These are phyloP conservation scores for Exophiala mesophila DNA, from an alignment of 2,329 filamentous ascomycete genomes.

Conservation along the genomic window DNA sequence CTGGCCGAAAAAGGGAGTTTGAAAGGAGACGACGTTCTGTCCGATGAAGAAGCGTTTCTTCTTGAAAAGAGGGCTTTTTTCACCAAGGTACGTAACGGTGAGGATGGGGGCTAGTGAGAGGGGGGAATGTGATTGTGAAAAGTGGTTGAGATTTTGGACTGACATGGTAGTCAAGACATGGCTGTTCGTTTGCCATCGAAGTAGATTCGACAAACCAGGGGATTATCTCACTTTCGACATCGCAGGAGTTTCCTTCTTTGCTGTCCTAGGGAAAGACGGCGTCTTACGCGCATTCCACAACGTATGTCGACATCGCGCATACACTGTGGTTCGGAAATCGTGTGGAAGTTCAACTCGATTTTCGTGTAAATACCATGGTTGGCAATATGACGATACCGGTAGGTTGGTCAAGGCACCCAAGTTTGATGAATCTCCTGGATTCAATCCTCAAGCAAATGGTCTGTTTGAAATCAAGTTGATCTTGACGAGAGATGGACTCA, in stretches of 20 bases:
- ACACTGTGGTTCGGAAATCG: slow-evolving; percentile 51
- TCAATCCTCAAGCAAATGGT: slow-evolving; percentile 53
- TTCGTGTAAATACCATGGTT: slow-evolving; percentile 59
- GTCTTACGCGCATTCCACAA: slow-evolving; percentile 59
- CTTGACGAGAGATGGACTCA: slow-evolving; percentile 17
- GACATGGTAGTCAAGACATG: slow-evolving; percentile 25
- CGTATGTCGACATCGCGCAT: slow-evolving; percentile 58
- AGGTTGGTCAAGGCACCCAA: slow-evolving; percentile 57
- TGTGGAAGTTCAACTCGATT: slow-evolving; percentile 46
- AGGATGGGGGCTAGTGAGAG: no score
- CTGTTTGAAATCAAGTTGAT: slow-evolving; percentile 38
- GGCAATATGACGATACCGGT: slow-evolving; percentile 56
- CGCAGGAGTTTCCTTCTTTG: slow-evolving; percentile 53
- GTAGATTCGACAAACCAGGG: slow-evolving; percentile 47
- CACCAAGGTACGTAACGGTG: slow-evolving; percentile 36
- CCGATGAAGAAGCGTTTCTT: slow-evolving; percentile 39
- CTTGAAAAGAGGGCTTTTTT: slow-evolving; percentile 49
- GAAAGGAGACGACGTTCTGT: slow-evolving; percentile 10
- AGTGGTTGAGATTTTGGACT: no score
- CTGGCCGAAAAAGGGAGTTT: slow-evolving; percentile 18
- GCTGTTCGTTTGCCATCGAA: slow-evolving; percentile 36
- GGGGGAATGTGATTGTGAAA: no score
- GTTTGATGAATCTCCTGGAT: slow-evolving; percentile 53
- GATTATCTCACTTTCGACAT: slow-evolving; percentile 55
- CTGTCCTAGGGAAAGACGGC: slow-evolving; percentile 48